phyloP scores from a whole-genome alignment of 768 basidiomycete species.

The Kwoniella botswanensis region DNA sequence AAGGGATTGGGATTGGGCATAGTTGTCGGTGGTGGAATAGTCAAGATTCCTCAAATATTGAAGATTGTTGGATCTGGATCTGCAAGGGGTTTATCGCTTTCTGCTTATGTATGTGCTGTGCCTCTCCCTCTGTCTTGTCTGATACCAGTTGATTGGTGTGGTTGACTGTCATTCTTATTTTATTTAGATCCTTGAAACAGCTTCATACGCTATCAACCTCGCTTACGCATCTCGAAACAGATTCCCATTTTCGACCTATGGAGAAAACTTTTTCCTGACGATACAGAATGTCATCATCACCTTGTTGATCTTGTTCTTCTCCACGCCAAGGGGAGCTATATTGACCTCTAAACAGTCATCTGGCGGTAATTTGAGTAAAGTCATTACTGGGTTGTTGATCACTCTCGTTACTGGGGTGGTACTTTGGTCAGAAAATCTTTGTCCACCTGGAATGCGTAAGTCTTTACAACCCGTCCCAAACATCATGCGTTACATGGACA shows the following conservation, averaged over 20 bases:
- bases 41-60: conserved; percentile 92
- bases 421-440: conserved; percentile 46
- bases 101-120: conserved; percentile 67
- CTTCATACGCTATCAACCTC: conserved; percentile 85
- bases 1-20: conserved; percentile 92
- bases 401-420: conserved; percentile 36
- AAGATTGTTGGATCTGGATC: conserved; percentile 62
- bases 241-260: conserved; percentile 97
- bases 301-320: conserved; percentile 77
- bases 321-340: conserved; percentile 19
- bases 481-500: background rate
- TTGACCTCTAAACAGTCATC: conserved; percentile 15
- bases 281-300: conserved; percentile 87
- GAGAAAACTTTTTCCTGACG: conserved; percentile 93
- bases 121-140: background rate
- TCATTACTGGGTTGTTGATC: conserved; percentile 38
- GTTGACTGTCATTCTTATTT: background rate
- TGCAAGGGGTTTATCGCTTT: conserved; percentile 83
- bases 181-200: conserved; percentile 71
- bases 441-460: conserved; percentile 52
- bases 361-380: conserved; percentile 32
- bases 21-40: conserved; percentile 84
- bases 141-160: background rate
- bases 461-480: background rate
- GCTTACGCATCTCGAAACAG: conserved; percentile 81